phyloP scores from a whole-genome alignment of 1,139 yeast genomes.

The Kodamaea sp. region DNA sequence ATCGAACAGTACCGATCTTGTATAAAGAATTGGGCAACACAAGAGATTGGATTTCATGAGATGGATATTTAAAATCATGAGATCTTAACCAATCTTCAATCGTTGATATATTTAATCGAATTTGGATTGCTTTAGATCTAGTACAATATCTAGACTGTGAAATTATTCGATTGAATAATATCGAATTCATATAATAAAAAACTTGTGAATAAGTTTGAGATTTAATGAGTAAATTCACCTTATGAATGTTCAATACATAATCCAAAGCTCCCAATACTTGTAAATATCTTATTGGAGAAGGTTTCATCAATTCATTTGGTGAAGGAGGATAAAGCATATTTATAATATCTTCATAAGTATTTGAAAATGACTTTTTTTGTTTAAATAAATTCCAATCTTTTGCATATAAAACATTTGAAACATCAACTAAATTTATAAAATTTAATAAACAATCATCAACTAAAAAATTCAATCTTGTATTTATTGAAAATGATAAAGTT shows the following conservation, averaged over 20 bases:
- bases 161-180: constrained; percentile 69
- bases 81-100: constrained; percentile 91
- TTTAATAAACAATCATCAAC: constrained; percentile 63
- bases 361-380: constrained; percentile 42
- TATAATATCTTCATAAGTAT: constrained; percentile 64
- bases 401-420: constrained; percentile 56
- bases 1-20: constrained; percentile 59
- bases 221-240: constrained; percentile 69
- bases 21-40: constrained; percentile 44
- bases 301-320: constrained; percentile 58
- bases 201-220: constrained; percentile 78
- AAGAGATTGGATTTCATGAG: constrained; percentile 25
- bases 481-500: constrained; percentile 61
- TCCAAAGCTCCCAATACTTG: constrained; percentile 87
- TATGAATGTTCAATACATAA: constrained; percentile 79
- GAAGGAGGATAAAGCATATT: constrained; percentile 73
- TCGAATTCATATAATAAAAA: constrained; percentile 71
- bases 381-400: constrained; percentile 76
- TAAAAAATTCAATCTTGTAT: constrained; percentile 52
- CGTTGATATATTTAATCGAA: constrained; percentile 77
- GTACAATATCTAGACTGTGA: constrained; percentile 66
- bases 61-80: constrained; percentile 60
- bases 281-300: constrained; percentile 82
- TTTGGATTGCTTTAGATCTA: constrained; percentile 83
- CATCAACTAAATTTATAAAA: constrained; percentile 64